Conservation (phyloP, 768 basidiomycete species). For the Mrakia frigida region DNA sequence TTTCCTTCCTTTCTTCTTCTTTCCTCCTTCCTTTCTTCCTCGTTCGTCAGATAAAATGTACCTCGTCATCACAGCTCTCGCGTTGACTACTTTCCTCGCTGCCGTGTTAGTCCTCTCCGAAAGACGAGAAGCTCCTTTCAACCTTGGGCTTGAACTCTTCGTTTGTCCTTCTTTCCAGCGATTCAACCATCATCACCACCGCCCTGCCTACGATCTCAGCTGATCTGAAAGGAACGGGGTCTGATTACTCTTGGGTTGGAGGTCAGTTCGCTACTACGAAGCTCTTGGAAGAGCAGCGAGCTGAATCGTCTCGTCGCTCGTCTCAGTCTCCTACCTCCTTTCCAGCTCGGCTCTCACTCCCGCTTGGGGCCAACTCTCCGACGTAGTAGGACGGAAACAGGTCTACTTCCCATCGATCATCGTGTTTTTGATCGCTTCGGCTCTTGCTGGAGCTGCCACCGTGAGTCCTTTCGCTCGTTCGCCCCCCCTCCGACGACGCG, state of each 20-base stretch:
- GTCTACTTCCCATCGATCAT: slow-evolving; percentile 67
- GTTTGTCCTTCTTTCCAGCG: neutral
- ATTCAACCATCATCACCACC: slow-evolving; percentile 71
- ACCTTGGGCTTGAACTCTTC: too few relatives aligned
- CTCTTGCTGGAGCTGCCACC: slow-evolving; percentile 68
- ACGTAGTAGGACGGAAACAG: slow-evolving; percentile 58
- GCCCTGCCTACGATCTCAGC: slow-evolving; percentile 72
- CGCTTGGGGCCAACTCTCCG: too few relatives aligned
- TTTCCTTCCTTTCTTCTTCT: neutral
- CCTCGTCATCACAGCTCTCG: neutral
- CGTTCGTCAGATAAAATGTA: neutral
- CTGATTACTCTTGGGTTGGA: slow-evolving; percentile 82
- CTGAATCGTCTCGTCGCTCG: neutral
- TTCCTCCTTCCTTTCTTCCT: neutral
- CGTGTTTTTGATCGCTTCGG: slow-evolving; percentile 73
- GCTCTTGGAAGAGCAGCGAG: neutral
- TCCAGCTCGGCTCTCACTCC: neutral
- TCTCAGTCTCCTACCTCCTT: neutral
- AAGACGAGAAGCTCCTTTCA: too few relatives aligned
- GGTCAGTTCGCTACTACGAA: slow-evolving; percentile 35
- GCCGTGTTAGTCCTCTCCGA: neutral
- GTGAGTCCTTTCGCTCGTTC: slow-evolving; percentile 45
- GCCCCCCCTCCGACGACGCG: too few relatives aligned
- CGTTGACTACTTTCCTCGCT: slow-evolving; percentile 7
- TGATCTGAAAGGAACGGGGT: slow-evolving; percentile 61